Conservation (phyloP, 2,329 filamentous ascomycete genomes). For the Monilinia fructicola region DNA sequence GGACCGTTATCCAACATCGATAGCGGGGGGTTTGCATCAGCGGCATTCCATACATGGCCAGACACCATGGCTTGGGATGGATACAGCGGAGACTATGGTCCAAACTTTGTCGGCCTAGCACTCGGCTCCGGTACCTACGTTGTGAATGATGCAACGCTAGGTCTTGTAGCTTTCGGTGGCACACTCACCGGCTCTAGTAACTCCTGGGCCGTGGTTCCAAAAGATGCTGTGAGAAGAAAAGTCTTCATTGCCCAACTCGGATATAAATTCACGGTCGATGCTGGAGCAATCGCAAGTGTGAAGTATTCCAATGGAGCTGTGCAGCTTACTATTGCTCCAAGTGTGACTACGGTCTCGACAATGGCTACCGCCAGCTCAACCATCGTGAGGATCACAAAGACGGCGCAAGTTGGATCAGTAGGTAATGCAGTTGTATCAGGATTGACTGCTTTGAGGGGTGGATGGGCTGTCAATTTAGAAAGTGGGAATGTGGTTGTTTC, state of each 20-base stretch:
- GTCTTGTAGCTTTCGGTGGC: constrained; percentile 53
- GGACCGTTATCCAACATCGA: constrained; percentile 57
- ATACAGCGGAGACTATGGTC: constrained; percentile 58
- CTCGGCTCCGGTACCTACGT: constrained; percentile 53
- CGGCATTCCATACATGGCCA: constrained; percentile 58
- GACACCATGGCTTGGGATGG: constrained; percentile 57
- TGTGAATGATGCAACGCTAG: constrained; percentile 46
- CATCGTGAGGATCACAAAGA: constrained; percentile 26
- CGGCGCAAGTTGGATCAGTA: constrained; percentile 18
- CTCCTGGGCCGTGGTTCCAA: constrained; percentile 43
- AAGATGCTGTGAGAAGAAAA: constrained; percentile 49
- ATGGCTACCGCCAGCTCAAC: constrained; percentile 20
- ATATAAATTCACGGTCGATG: constrained; percentile 45
- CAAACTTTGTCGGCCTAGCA: constrained; percentile 52
- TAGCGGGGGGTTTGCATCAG: constrained; percentile 53
- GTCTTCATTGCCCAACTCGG: constrained; percentile 51
- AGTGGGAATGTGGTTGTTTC: constrained; percentile 27
- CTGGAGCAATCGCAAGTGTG: constrained; percentile 46
- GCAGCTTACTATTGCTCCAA: constrained; percentile 20
- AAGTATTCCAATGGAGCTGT: constrained; percentile 36
- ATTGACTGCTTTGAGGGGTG: neutral
- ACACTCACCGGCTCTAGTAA: constrained; percentile 38
- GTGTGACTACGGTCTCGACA: constrained; percentile 8
- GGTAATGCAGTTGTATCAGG: constrained; percentile 12
- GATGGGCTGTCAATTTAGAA: constrained; percentile 22